Evolutionary conservation across 257 asterid genomes (phyloP), one percentile per base, ranked within the genome.

Genomic region (Cynanchum wilfordii): DNA sequence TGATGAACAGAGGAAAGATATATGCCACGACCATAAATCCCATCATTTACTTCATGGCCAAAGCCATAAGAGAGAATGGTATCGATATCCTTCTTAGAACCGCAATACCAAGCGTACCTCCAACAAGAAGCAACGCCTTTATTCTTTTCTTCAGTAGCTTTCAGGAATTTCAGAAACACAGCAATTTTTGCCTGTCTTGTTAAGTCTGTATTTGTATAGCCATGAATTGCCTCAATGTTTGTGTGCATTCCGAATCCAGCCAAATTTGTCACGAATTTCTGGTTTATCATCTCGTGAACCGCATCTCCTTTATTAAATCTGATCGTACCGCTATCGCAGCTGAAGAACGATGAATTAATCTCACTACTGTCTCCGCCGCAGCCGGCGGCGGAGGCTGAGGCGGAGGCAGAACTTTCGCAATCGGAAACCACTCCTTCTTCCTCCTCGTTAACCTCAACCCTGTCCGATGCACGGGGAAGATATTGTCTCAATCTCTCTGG

Each of bases 71-170:
- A 25, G 22, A 81, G 33, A 47, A 78, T 71, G n/a, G 66, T 69
- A 30, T 0, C 27, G 33, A 78, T 75, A 50, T 81, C 76, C 19
- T 75, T 76, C 66, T 81, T 78, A 1, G 82, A 72, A 68, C 76
- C 72, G n/a, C 79, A 66, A 78, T 51, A 81, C 82, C 82, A 81
- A 56, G 73, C 82, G 54, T 74, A 38, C 51, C 56, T 78, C 71
- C 51, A 29, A 64, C 58, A 68, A 36, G 68, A 62, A 36, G 58
- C 65, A 68, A 62, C 29, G 2, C 80, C 82, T n/a, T 52, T 25
- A 51, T 30, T 68, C 42, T 52, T 55, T 71, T 72, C 22, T 45
- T 68, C 71, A 25, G 50, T n/a, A 10, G 75, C 76, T 30, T 30
- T 0, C 6, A 60, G 50, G 30, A 78, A 56, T 3, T 72, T 22